Evolutionary conservation across 2,329 filamentous ascomycete species (phyloP), one percentile per base, ranked within the genome.

Genomic region (Scedosporium dehoogii): DNA sequence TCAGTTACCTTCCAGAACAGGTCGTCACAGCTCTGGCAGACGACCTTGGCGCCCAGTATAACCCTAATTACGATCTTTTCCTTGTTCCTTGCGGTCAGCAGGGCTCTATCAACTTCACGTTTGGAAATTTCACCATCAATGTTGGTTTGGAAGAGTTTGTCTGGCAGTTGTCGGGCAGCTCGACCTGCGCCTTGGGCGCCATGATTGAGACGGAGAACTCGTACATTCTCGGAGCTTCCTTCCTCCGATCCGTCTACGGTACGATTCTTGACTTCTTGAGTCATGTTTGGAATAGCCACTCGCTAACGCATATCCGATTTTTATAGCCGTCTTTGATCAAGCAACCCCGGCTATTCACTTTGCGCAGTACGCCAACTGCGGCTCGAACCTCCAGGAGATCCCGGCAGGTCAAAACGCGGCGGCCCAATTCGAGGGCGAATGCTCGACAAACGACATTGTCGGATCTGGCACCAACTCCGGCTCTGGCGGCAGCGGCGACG

Each of bases 1-100:
- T 89, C 62, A 87, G 83, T 71, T 84, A 87, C 65, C 79, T 91
- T 2, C 88, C 88, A 2, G 74, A 82, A 64, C 69, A 75, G 38
- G 72, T 89, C 63, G 80, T 84, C 63, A 65, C 73, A 29, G 67
- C 71, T 38, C 73, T 86, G 41, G 76, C 74, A 69, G 63, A 72
- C 60, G 69, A 76, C 67, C 64, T 85, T 6, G 77, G 76, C 61
- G 79, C 81, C 46, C 70, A 74, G 16, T 75, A 77, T 55, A 74
- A 79, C 46, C 48, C 69, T 1, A 67, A 72, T 29, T 68, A 74
- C 3, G 78, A 76, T 7, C 76, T 78, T 55, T 78, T 82, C 58
- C 72, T 81, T 21, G 77, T 86, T 14, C 78, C 80, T 21, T 81
- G 80, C 66, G 62, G 62, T 4, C 63, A 70, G 6, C 66, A 73